Evolutionary conservation across 176 grass and related monocot species (phyloP), one percentile per base, ranked within the genome.

Genomic region (Carex parvula): DNA sequence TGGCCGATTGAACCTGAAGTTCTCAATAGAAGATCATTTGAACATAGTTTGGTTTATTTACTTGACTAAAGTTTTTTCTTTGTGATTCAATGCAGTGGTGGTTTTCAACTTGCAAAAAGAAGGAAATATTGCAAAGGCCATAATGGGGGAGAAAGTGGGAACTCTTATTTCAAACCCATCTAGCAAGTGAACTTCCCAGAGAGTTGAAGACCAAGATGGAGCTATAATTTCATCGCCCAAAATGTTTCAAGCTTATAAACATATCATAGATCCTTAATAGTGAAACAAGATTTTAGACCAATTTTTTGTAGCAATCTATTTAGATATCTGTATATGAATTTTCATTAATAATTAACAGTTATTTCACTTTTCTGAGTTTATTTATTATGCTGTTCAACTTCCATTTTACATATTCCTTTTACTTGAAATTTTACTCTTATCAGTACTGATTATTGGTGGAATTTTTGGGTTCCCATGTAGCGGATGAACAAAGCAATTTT

Each of bases 91-190:
- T 81, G 89, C 91, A 99, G 96, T 98, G 64, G 96, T 99, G 17
- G 96, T 95, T 60, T 99, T 99, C 77, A 99, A 99, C 81, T 88
- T 99, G 87, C 86, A 92, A 90, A 88, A 93, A 10, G 53, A 93
- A 17, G 96, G 96, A 79, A 95, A 99, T 64, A 99, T 99, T 48
- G 86, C 96, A 2, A 99, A 99, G 86, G 96, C 96, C 6, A 99
- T 99, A 55, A 81, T 93, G 16, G 96, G 96, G 18, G 89, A 98
- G 83, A 95, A 92, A 79, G 96, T 98, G 7, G 96, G 96, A 24
- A 99, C 96, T 21, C 84, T 92, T 54, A 95, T 99, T 67, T 89
- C 88, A 3, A 74, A 70, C 73, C 12, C 68, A 55, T 76, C 78
- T 54, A 64, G 52, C 11, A 60, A 64, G 89, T 16, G 24, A 60